Conservation (phyloP, 495 filamentous ascomycete species). For the Xylaria bambusicola region DNA sequence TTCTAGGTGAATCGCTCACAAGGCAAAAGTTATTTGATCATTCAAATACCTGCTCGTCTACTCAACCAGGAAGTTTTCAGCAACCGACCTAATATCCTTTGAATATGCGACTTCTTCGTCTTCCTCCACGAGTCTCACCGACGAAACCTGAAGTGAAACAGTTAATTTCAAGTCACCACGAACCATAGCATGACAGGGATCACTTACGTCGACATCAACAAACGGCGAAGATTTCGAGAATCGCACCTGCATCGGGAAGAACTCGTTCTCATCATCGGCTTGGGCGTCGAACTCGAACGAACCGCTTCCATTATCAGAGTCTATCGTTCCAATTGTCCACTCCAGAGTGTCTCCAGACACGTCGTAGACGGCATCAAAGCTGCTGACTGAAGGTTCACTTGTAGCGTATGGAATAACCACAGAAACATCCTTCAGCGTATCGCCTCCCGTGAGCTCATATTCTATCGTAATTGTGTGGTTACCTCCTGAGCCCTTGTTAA, state of each 20-base stretch:
- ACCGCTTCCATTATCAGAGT: slow-evolving; percentile 76
- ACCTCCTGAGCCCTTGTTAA: slow-evolving; percentile 77
- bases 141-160: slow-evolving; percentile 57
- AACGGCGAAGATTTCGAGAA: slow-evolving; percentile 87
- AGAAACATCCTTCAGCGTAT: slow-evolving; percentile 75
- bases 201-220: slow-evolving; percentile 84
- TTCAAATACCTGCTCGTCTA: slow-evolving; percentile 41
- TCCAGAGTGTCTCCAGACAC: slow-evolving; percentile 90
- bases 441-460: slow-evolving; percentile 82
- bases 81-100: slow-evolving; percentile 83
- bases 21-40: background rate
- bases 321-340: slow-evolving; percentile 84
- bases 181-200: background rate
- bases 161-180: slow-evolving; percentile 25
- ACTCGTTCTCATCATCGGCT: slow-evolving; percentile 80
- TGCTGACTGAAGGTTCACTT: slow-evolving; percentile 83
- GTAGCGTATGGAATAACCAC: slow-evolving; percentile 83
- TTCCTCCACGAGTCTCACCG: slow-evolving; percentile 73
- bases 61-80: slow-evolving; percentile 80
- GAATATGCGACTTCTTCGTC: slow-evolving; percentile 82
- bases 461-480: slow-evolving; percentile 87
- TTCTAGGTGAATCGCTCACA: background rate
- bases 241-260: slow-evolving; percentile 93
- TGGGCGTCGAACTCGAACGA: slow-evolving; percentile 93
- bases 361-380: slow-evolving; percentile 91